Base-by-base conservation (phyloP, 2,329 filamentous ascomycete species). In the Colletotrichum navitas region DNA sequence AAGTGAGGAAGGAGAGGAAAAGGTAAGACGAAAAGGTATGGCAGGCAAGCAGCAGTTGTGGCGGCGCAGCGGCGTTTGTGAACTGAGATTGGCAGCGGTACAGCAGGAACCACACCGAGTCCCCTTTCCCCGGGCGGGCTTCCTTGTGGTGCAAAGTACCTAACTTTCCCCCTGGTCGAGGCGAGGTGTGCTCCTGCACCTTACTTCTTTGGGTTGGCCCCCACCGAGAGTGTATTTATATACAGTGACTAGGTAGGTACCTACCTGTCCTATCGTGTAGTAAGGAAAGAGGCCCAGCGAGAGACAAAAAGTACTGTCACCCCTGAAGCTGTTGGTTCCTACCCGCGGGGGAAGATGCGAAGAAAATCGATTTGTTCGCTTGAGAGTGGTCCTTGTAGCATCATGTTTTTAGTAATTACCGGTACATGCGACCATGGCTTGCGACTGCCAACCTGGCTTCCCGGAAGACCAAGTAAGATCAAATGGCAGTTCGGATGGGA, bases 41-140 rank as follows among this genome's bases (percentile, higher is more conserved):
- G 47, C 34, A 34, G 29, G 24, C 45, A 29, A 36, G 43, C 32
- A 29, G n/a, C 32, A 52, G 56, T 62, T 63, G 49, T 51, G 39
- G 63, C 64, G 56, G 51, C 54, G 55, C 56, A 39, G 62, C 45
- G 39, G 47, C 34, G 67, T 55, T 56, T 34, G 63, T 47, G 36
- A 43, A 41, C 26, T 69, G 54, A 55, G 39, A 32, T 43, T 36
- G 29, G 67, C 66, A n/a, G 67, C 60, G 52, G 61, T 63, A 62
- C 32, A 0, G 52, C 43, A 52, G 36, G 62, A 65, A 43, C 61
- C 61, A 47, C 12, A 49, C 47, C 36, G 49, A 58, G 61, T 55
- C 55, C 66, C 66, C 45, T 52, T 66, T n/a, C 34, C 34, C 32
- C 11, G 12, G 10, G 63, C 32, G n/a, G 26, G 34, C 12, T 47